Evolutionary conservation across 2,329 filamentous ascomycete genomes (phyloP), one percentile per base, ranked within the genome.

Genomic region (Beauveria asiatica): DNA sequence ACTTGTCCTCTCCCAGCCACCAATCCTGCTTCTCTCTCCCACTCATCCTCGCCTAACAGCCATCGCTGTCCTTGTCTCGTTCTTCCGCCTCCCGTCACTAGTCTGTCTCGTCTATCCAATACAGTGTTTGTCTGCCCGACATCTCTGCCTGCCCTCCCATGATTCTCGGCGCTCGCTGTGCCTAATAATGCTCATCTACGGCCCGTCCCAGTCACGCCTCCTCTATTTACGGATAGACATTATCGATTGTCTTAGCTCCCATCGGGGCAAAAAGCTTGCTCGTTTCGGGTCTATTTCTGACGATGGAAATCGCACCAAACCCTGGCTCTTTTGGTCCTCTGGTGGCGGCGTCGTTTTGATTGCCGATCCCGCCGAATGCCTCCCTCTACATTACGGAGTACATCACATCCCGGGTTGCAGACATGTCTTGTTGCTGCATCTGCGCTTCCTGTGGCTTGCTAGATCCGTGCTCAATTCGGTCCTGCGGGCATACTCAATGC

Each of bases 301-400:
- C 19, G 33, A 13, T 8, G 11, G n/a, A 30, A 23, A 9, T 16
- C 17, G 17, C 30, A 17, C 54, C 21, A 23, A 23, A 13, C 33
- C 33, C 45, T 49, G 21, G 8, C 33, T 33, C 23, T 41, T 33
- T 49, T 51, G 49, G 30, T 5, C 25, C 49, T 30, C n/a, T n/a
- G 11, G 49, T 10, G 19, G 27, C 30, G 37, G 19, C 46, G 46
- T 37, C 27, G n/a, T 21, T 27, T 59, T 46, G 48, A 59, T 49
- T 41, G 57, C 49, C 49, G 39, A 59, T 59, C 57, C 57, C 52
- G 10, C 39, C 48, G 25, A 52, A 27, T 46, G 19, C 27, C 33
- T 52, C 23, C 27, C 33, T 52, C 23, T 44, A 49, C 49, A 59
- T 46, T 37, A 37, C 11, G 11, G 33, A 16, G 25, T 42, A 57